Conservation (phyloP, 352 stramenopile genomes). For the Globisporangium canariense region DNA sequence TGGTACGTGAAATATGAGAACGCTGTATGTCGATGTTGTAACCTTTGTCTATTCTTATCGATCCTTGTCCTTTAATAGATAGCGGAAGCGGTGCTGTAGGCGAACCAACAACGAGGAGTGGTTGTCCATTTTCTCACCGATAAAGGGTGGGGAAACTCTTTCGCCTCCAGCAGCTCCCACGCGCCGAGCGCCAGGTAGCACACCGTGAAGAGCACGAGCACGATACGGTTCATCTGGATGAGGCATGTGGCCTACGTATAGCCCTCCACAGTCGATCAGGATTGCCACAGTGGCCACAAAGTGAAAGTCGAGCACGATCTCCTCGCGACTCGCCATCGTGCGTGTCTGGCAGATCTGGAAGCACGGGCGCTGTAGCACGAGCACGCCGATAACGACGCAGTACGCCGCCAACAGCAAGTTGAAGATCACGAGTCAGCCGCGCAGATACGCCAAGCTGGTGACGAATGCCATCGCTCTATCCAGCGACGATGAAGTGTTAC, state of each 20-base stretch:
- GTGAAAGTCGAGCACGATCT: constrained; percentile 1
- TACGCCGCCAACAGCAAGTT: constrained; percentile 2
- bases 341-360: constrained; percentile 1
- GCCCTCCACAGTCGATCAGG: background rate
- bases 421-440: constrained; percentile 5
- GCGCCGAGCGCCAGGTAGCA: background rate
- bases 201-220: constrained; percentile 3
- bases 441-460: background rate
- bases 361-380: constrained; percentile 1
- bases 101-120: too few relatives aligned
- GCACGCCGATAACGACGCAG: constrained; percentile 1
- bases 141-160: background rate
- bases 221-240: constrained; percentile 4
- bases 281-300: background rate
- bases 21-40: too few relatives aligned
- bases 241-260: background rate
- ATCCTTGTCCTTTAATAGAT: too few relatives aligned
- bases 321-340: background rate
- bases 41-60: too few relatives aligned
- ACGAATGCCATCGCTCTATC: background rate
- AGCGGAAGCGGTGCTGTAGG: too few relatives aligned
- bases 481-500: background rate
- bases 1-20: too few relatives aligned
- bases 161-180: constrained; percentile 5
- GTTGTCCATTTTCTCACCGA: too few relatives aligned